Base-by-base conservation (phyloP, 768 basidiomycete species). In the Phallus indusiatus region DNA sequence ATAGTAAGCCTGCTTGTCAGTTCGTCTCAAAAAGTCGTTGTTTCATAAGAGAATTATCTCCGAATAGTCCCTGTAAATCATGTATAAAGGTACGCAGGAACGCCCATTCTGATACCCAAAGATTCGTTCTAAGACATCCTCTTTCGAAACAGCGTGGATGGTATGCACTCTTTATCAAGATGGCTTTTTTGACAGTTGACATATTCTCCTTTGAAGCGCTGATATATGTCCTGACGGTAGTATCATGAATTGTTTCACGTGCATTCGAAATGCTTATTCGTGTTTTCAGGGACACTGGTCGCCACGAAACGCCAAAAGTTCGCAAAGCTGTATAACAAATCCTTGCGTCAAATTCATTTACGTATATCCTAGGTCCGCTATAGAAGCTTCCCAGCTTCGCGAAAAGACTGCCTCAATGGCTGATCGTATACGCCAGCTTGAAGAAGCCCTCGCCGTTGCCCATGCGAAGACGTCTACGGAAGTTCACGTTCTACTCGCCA, bases 151-250 rank as follows among this genome's bases (percentile, higher is more conserved):
- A 59, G 57, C 48, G 57, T n/a, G 57, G 57, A 33, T 59, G 57
- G 57, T 59, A 51, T 51, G 57, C n/a, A n/a, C 37, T n/a, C 17
- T 36, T 35, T 12, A 1, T 51, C 11, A 50, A 16, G 21, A 18
- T 35, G 48, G 46, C 12, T 33, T 20, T 20, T 28, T 20, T 28
- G 17, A 33, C 16, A 16, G 10, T 22, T 34, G 18, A 22, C 57
- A 51, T n/a, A 51, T 9, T 50, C 21, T 1, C 11, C 9, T n/a
- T 9, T 12, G 7, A 24, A 59, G 57, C 28, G 57, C 57, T n/a
- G 57, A 59, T 34, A 59, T 59, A 21, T 59, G 57, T 52, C 57
- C 57, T 20, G 57, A 59, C 50, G 57, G 57, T 59, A 53, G 49
- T 21, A 4, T 17, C 14, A 3, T 36, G 53, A 20, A 11, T 21